A percentile compares a stretch with the other conserved stretches of the same genome.
Conservation (phyloP, 2,329 filamentous ascomycete genomes). For the Triangularia setosa region DNA sequence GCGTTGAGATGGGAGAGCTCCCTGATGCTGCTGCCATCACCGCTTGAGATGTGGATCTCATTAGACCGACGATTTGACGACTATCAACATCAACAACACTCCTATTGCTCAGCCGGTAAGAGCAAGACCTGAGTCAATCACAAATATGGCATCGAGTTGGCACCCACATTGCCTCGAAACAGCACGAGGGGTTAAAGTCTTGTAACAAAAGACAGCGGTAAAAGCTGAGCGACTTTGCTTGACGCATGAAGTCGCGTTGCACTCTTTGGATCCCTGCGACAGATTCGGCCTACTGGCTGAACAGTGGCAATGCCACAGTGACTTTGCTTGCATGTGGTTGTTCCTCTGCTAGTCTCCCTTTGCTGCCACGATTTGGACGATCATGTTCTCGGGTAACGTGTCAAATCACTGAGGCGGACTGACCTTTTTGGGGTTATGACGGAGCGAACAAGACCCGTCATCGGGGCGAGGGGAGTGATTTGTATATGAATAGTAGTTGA, state of each 20-base stretch:
- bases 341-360: background rate
- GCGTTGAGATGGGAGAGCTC: conserved; percentile 22
- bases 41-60: background rate
- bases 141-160: background rate
- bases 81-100: background rate
- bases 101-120: background rate
- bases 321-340: background rate
- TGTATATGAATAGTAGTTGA: background rate
- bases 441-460: background rate
- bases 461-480: background rate
- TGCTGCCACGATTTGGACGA: background rate
- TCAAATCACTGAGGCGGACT: background rate
- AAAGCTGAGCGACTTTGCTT: background rate
- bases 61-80: background rate
- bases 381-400: background rate
- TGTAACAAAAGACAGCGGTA: background rate
- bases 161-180: background rate
- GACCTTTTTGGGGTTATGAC: background rate
- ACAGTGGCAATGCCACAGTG: too few relatives aligned
- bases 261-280: background rate
- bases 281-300: too few relatives aligned
- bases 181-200: background rate
- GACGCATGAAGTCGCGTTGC: background rate
- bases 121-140: background rate
- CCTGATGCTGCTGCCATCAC: conserved; percentile 21